Evolutionary conservation across 106 monocot species (phyloP).

Genomic region (Amphibolis antarctica): DNA sequence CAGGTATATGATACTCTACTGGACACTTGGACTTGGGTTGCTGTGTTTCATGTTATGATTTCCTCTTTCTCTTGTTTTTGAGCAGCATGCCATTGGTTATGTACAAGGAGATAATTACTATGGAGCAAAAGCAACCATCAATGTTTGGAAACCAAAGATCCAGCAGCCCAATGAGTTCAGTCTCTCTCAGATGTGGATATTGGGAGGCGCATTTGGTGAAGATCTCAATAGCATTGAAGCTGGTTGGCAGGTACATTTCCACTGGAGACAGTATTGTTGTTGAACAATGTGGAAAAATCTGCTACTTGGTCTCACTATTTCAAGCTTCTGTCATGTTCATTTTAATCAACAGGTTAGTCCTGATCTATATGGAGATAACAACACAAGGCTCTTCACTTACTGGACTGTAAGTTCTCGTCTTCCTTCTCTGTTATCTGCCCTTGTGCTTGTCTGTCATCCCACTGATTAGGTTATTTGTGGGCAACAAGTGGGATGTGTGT

Average conservation of each 20-base stretch:
- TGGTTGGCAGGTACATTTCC: conserved; percentile 45
- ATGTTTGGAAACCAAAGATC: conserved; percentile 54
- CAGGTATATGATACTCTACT: conserved; percentile 16
- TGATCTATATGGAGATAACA: conserved; percentile 84
- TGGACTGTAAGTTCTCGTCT: conserved; percentile 78
- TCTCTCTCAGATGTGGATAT: conserved; percentile 59
- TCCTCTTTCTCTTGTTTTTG: neutral
- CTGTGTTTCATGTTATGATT: neutral
- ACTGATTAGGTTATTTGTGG: neutral
- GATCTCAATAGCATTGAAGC: conserved; percentile 64
- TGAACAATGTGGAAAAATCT: neutral
- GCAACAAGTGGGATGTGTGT: conserved; percentile 3
- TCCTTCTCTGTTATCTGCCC: neutral
- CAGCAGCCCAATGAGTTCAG: conserved; percentile 55
- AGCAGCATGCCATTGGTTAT: conserved; percentile 51
- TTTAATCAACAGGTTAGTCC: conserved; percentile 58
- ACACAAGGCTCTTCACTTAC: conserved; percentile 93
- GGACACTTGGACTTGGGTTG: no score
- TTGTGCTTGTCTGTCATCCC: neutral
- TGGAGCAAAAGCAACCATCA: conserved; percentile 57
- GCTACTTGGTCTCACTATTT: neutral
- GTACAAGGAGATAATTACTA: conserved; percentile 52
- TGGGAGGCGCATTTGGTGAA: conserved; percentile 42
- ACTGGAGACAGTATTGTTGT: neutral
- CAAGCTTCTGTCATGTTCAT: no score